Base-by-base conservation (phyloP, 2,329 filamentous ascomycete species). In the Apiospora phragmitis region DNA sequence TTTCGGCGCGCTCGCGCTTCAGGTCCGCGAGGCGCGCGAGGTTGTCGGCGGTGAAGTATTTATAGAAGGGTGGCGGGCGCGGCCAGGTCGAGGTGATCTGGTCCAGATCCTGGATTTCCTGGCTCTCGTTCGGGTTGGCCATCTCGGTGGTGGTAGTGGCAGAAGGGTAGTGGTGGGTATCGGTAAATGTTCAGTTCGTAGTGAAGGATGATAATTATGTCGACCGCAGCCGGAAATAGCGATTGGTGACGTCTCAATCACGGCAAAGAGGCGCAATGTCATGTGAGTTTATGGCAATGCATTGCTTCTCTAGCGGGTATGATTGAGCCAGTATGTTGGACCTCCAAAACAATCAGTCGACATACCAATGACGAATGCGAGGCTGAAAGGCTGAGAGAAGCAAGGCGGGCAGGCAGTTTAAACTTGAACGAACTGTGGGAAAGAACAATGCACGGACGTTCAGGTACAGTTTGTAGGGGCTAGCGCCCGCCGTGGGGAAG, bases 51-150 rank as follows among this genome's bases (percentile, higher is more conserved):
- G 94, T 97, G 82, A 98, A 98, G 80, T 93, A 88, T 75, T 92
- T 91, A 91, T 93, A 98, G 83, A 98, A 97, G 0, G 92, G 91
- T 35, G 96, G 96, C 35, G 96, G 96, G 68, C 92, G 90, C 32
- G 96, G 95, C 79, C 94, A 97, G 51, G 91, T 90, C 32, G 92
- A 90, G 35, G 90, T 86, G 76, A 87, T 81, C 65, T 85, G 83
- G 55, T 76, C 75, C 24, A 69, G 18, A 16, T 69, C 51, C 35
- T 51, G 35, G 3, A 45, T 55, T 9, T 68, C 67, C 45, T 68
- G 67, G 14, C 5, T 32, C 51, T 38, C 38, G 32, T 68, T 49
- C 21, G 29, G 65, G 16, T 67, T 42, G 42, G 65, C 65, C 65
- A 67, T 67, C 26, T n/a, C 16, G 65, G 21, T 14, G 32, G n/a